Conservation (phyloP, 345 rosid species). For the Erysimum cheiranthoides region DNA sequence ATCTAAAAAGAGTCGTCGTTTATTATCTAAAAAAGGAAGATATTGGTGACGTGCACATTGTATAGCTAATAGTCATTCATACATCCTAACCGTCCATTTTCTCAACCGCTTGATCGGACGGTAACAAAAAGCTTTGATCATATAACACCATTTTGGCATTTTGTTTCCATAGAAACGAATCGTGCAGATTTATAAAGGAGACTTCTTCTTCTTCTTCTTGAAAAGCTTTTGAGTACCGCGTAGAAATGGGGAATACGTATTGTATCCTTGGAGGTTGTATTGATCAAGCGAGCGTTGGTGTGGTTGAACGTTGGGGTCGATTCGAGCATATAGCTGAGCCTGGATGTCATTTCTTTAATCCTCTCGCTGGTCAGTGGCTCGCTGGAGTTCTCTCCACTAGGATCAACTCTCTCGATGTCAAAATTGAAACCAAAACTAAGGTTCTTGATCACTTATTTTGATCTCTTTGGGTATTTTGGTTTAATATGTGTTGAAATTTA, state of each 20-base stretch:
- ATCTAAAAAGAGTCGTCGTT: too few relatives aligned
- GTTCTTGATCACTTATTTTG: slow-evolving; percentile 36
- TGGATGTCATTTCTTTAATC: slow-evolving; percentile 79
- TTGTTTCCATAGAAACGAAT: neutral
- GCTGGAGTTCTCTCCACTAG: slow-evolving; percentile 92
- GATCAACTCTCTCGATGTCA: slow-evolving; percentile 86
- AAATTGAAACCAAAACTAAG: slow-evolving; percentile 96
- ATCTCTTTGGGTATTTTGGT: neutral
- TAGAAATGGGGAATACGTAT: slow-evolving; percentile 64
- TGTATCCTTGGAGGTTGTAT: slow-evolving; percentile 66
- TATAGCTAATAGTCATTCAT: neutral
- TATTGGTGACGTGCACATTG: slow-evolving; percentile 23
- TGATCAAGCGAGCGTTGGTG: slow-evolving; percentile 84
- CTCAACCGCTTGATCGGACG: slow-evolving; percentile 37
- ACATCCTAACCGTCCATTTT: slow-evolving; percentile 22
- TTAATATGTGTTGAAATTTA: neutral
- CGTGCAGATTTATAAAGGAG: slow-evolving; percentile 19
- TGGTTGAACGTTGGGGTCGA: slow-evolving; percentile 92
- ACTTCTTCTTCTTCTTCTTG: slow-evolving; percentile 3
- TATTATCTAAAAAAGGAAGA: neutral
- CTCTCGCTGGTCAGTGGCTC: slow-evolving; percentile 70
- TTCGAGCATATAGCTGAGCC: slow-evolving; percentile 87
- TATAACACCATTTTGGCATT: neutral
- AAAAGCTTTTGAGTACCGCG: neutral
- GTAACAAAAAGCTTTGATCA: neutral